These are phyloP conservation scores for Fusarium miscanthi DNA, from an alignment of 2,329 filamentous ascomycete genomes.

Conservation along the genomic window DNA sequence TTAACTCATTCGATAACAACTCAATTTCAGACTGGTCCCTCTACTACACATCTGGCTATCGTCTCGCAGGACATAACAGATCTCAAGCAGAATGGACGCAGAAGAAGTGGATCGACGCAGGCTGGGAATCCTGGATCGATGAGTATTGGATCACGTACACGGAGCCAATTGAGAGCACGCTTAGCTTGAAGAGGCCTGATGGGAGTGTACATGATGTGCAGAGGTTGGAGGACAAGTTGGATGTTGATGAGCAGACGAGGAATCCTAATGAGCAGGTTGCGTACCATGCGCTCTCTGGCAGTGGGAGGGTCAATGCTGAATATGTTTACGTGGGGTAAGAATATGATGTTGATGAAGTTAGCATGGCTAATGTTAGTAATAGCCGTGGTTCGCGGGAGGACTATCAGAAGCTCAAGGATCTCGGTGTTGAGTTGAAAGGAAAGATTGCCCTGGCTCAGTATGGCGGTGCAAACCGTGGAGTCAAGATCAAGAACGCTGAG, in stretches of 20 bases:
- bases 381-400: constrained; percentile 23
- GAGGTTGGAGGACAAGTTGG: constrained; percentile 29
- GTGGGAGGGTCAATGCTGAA: constrained; percentile 18
- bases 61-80: constrained; percentile 29
- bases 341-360: accelerated
- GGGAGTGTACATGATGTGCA: constrained; percentile 22
- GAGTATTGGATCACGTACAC: constrained; percentile 40
- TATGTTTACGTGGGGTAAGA: constrained; percentile 32
- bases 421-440: constrained; percentile 15
- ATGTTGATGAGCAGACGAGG: constrained; percentile 23
- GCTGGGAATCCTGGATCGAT: constrained; percentile 35
- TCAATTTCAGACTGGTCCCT: constrained; percentile 33
- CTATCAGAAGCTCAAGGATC: constrained; percentile 19
- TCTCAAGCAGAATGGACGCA: constrained; percentile 37
- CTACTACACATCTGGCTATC: constrained; percentile 37
- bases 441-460: constrained; percentile 27
- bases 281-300: constrained; percentile 11
- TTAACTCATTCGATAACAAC: constrained; percentile 33
- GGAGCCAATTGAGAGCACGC: constrained; percentile 30
- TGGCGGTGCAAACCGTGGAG: constrained; percentile 26
- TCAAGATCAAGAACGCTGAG: constrained; percentile 35
- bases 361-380: accelerated
- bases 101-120: constrained; percentile 30
- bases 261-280: constrained; percentile 22
- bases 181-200: constrained; percentile 25